phyloP scores from a whole-genome alignment of 2,329 filamentous ascomycete genomes.

The Scytalidium lignicola region DNA sequence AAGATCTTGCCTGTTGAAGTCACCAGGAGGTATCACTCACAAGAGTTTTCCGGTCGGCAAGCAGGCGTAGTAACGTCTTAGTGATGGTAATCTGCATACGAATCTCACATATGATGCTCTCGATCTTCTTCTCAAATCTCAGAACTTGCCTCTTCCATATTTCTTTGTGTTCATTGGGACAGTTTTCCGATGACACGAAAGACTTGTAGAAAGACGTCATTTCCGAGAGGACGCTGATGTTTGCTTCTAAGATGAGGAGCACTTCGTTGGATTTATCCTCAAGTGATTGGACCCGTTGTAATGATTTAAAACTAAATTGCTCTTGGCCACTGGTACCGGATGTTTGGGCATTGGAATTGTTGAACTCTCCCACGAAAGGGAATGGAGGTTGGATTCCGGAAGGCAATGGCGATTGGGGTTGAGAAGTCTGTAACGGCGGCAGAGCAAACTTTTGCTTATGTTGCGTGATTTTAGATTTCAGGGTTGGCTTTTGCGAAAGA shows the following conservation, averaged over 20 bases:
- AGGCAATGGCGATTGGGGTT: no score
- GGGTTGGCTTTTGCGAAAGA: no score
- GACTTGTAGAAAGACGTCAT: conserved; percentile 17
- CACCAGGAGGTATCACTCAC: conserved; percentile 8
- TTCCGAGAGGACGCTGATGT: conserved; percentile 26
- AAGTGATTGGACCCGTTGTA: conserved; percentile 29
- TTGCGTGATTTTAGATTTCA: no score
- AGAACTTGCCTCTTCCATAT: no score
- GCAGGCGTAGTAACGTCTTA: conserved; percentile 16
- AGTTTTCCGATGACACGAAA: conserved; percentile 2
- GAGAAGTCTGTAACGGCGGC: no score
- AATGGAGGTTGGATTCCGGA: no score
- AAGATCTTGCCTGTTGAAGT: no score
- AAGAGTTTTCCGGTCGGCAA: conserved; percentile 20
- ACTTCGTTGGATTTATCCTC: conserved; percentile 34
- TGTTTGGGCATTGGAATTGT: no score
- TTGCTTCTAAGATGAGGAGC: conserved; percentile 25
- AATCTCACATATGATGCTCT: conserved; percentile 17
- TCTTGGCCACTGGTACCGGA: no score
- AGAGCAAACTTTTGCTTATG: no score
- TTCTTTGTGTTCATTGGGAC: no score
- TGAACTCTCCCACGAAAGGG: no score
- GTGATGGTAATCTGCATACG: conserved; percentile 19
- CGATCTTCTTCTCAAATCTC: conserved; percentile 19
- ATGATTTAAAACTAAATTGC: conserved; percentile 24